A percentile compares a stretch with the other conserved stretches of the same genome.
phyloP scores from a whole-genome alignment of 2,329 filamentous ascomycete genomes.

The Xylariomycetidae sp. region DNA sequence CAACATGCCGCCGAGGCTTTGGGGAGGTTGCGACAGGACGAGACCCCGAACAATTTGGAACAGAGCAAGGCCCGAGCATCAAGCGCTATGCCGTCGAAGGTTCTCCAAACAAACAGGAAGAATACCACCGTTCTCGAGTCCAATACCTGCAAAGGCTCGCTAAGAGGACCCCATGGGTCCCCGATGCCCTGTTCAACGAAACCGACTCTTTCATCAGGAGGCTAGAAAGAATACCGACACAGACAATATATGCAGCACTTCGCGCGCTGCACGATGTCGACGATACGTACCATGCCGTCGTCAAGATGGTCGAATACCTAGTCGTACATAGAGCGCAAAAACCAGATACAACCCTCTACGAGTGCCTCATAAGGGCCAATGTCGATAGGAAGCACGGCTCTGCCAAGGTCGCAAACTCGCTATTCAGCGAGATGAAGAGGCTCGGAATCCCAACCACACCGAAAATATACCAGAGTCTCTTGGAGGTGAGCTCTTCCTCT shows the following conservation, averaged over 20 bases:
- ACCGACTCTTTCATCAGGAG: conserved; percentile 13
- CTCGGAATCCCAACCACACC: conserved; percentile 59
- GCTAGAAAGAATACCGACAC: conserved; percentile 24
- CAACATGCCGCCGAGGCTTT: no score
- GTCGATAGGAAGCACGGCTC: conserved; percentile 59
- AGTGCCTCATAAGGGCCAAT: conserved; percentile 71
- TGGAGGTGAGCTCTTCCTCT: conserved; percentile 15
- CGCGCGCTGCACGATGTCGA: conserved; percentile 32
- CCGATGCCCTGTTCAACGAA: conserved; percentile 16
- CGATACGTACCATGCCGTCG: conserved; percentile 33
- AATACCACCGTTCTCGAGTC: conserved; percentile 9
- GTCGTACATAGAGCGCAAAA: conserved; percentile 49
- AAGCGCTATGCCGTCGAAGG: background rate
- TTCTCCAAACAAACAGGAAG: conserved; percentile 1
- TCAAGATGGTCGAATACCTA: conserved; percentile 52
- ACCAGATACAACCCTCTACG: conserved; percentile 61
- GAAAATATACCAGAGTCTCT: conserved; percentile 63
- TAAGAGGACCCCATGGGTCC: conserved; percentile 21
- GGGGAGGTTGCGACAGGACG: no score
- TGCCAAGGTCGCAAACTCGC: conserved; percentile 52
- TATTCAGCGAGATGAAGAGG: conserved; percentile 70
- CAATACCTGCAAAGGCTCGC: conserved; percentile 20
- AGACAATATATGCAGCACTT: conserved; percentile 44
- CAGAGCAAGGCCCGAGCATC: conserved; percentile 5
- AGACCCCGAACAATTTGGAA: no score